Base-by-base conservation (phyloP, 2,329 filamentous ascomycete species). In the Alternaria hordeiaustralica region DNA sequence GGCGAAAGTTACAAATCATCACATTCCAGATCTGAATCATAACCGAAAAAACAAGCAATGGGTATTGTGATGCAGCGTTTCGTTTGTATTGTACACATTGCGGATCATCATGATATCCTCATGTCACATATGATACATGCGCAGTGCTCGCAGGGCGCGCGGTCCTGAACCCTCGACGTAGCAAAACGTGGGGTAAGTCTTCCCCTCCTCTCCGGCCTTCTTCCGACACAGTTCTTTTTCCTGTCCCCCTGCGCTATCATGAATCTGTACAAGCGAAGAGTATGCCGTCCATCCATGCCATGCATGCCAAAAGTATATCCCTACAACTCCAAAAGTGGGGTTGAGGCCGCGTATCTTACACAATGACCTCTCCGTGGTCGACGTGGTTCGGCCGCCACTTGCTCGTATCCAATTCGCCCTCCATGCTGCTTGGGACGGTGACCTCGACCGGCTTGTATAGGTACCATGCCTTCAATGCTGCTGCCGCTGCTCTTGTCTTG, bases 381-480 rank as follows among this genome's bases (percentile, higher is more conserved):
- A 89, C 80, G 77, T 86, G 81, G 62, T 86, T 84, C n/a, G 86
- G 83, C 72, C 82, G 84, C 84, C 86, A 89, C 25, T 74, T 74
- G 61, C 73, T 80, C 26, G 73, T 71, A 51, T 78, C 75, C 21
- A 75, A 70, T 47, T 73, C 72, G 10, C 77, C 75, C 41, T 77
- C 79, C 66, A 77, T 83, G 65, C 85, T 84, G 68, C 84, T 87
- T 25, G 87, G 86, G 58, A 87, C 75, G 30, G 82, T 82, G 7
- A 83, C 80, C 23, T 84, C 78, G 33, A 87, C 76, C 1, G 96
- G 95, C 79, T 90, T 94, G 84, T 99, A 99, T 57, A 99, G 85
- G 81, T 99, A 99, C 96, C 96, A 99, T 6, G 90, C 87, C 85
- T 97, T 97, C 76, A 99, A 85, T 18, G 94, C 90, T 67, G 91